Evolutionary conservation across 805 yeast genomes (phyloP).

Genomic region (Starmerella roubikii): DNA sequence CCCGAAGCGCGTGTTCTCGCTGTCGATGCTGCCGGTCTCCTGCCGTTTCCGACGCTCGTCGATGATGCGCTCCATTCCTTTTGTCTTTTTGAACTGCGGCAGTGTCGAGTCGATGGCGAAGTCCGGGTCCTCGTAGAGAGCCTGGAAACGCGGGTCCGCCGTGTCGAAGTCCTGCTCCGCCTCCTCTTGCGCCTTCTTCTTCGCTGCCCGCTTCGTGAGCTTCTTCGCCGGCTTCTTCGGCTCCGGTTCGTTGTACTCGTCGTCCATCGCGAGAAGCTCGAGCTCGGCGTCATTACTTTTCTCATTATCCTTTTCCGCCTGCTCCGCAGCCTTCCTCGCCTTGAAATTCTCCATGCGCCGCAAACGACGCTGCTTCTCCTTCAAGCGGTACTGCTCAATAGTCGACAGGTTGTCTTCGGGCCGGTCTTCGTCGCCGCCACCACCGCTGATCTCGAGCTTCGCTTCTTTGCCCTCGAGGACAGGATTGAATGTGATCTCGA

Average conservation of each 20-base stretch:
- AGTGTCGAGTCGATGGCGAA: constrained; percentile 89
- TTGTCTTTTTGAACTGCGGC: constrained; percentile 79
- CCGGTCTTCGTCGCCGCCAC: constrained; percentile 6
- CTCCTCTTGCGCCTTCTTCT: constrained; percentile 31
- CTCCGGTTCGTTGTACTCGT: constrained; percentile 55
- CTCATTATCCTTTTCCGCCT: constrained; percentile 30
- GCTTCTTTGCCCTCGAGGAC: constrained; percentile 43
- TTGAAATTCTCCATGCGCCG: constrained; percentile 67
- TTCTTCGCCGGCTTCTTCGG: constrained; percentile 40
- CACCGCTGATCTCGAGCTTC: constrained; percentile 18
- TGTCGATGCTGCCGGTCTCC: background rate
- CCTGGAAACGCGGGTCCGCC: constrained; percentile 73
- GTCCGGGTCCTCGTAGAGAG: constrained; percentile 69
- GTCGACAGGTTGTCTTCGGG: constrained; percentile 52
- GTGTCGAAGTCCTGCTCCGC: constrained; percentile 52
- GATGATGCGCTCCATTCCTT: constrained; percentile 72
- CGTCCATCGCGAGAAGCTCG: constrained; percentile 60
- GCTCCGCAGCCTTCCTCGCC: constrained; percentile 40
- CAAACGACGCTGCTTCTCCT: constrained; percentile 86
- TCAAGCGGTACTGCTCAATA: constrained; percentile 65
- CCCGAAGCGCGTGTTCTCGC: constrained; percentile 1
- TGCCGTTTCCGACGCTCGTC: constrained; percentile 42
- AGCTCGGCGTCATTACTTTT: constrained; percentile 49
- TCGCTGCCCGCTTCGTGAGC: constrained; percentile 30
- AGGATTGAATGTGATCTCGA: constrained; percentile 94